Conservation (phyloP, 1,139 yeast genomes). For the Hanseniaspora uvarum region DNA sequence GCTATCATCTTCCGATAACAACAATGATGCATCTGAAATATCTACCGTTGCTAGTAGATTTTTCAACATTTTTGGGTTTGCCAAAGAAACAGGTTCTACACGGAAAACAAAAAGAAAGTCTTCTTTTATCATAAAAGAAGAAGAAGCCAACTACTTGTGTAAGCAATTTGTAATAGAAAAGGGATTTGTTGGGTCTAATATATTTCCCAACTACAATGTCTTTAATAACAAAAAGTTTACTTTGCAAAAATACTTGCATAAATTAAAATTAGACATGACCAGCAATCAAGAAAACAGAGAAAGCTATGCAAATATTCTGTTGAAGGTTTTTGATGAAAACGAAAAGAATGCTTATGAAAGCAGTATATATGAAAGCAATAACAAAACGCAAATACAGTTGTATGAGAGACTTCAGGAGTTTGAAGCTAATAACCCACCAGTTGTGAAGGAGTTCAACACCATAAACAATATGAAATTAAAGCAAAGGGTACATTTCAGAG, state of each 20-base stretch:
- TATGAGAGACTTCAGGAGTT: constrained; percentile 35
- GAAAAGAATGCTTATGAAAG: constrained; percentile 26
- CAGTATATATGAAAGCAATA: constrained; percentile 24
- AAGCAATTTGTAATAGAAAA: constrained; percentile 12
- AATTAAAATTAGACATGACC: constrained; percentile 1
- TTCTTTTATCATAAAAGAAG: constrained; percentile 5
- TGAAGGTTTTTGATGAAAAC: constrained; percentile 33
- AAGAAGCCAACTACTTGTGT: constrained; percentile 11
- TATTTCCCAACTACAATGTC: constrained; percentile 15
- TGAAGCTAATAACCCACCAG: constrained; percentile 35
- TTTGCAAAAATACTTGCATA: constrained; percentile 2
- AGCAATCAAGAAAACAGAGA: constrained; percentile 3
- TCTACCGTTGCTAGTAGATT: background rate
- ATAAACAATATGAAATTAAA: constrained; percentile 33
- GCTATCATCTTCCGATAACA: background rate
- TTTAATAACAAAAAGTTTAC: constrained; percentile 5
- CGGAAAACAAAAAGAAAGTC: background rate
- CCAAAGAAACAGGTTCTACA: background rate
- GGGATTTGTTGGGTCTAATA: constrained; percentile 15
- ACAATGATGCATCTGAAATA: background rate
- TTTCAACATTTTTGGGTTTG: background rate
- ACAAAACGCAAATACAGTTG: constrained; percentile 28
- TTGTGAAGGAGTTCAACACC: constrained; percentile 35
- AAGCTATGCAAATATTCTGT: constrained; percentile 26
- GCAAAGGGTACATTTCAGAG: constrained; percentile 39